These are phyloP conservation scores for rapeseed (Brassica napus) DNA, from an alignment of 345 rosid genomes.

Conservation along the genomic window Da-Ae NC_063434.1:3235001-3235500, in stretches of 20 bases:
- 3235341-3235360: background rate
- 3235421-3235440: background rate
- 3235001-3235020: conserved; percentile 11
- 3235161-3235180: background rate
- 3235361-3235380: conserved; percentile 16
- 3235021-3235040: conserved; percentile 22
- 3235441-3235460: background rate
- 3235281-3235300: conserved; percentile 31
- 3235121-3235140: conserved; percentile 19
- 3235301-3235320: background rate
- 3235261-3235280: conserved; percentile 33
- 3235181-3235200: conserved; percentile 8
- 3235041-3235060: conserved; percentile 26
- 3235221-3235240: conserved; percentile 19
- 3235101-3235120: conserved; percentile 11
- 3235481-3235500: background rate
- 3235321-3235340: background rate
- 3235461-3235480: background rate
- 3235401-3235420: background rate
- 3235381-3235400: conserved; percentile 21
- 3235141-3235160: conserved; percentile 43
- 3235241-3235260: background rate
- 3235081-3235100: background rate
- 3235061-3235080: conserved; percentile 21
- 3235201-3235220: conserved; percentile 23